Percentiles rank a stretch among this genome's conserved stretches.
Conservation (phyloP, 1,284 basidiomycete genomes). For the Sporisorium scitamineum region DNA sequence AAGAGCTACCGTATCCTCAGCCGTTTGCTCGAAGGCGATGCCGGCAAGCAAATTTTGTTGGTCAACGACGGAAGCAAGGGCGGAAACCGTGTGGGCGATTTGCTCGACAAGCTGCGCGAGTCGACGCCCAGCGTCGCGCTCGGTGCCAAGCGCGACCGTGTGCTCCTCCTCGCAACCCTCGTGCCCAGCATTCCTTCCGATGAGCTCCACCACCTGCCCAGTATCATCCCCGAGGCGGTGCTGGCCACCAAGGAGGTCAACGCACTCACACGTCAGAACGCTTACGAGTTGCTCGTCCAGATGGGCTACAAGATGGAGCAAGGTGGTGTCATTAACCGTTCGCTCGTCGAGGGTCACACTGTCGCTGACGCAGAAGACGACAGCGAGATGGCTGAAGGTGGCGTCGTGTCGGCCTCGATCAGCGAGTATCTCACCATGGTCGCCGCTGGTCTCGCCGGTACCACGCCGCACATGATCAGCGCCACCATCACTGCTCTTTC, state of each 20-base stretch:
- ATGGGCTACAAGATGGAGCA: constrained; percentile 93
- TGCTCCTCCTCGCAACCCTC: constrained; percentile 81
- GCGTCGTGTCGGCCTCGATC: constrained; percentile 79
- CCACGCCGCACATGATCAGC: constrained; percentile 97
- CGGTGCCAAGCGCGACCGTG: constrained; percentile 88
- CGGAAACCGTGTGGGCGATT: constrained; percentile 40
- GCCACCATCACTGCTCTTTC: constrained; percentile 95
- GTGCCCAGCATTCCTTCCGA: constrained; percentile 79
- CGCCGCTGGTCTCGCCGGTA: constrained; percentile 91
- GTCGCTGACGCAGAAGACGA: constrained; percentile 30
- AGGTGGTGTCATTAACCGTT: constrained; percentile 85
- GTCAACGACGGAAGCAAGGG: constrained; percentile 5
- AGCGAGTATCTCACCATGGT: constrained; percentile 98
- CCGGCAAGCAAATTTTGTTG: constrained; percentile 49
- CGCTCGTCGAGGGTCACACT: constrained; percentile 76
- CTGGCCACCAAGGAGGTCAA: constrained; percentile 98
- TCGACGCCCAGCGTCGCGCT: constrained; percentile 75
- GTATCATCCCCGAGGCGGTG: constrained; percentile 92
- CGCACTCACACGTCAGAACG: constrained; percentile 87
- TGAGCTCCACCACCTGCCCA: constrained; percentile 85
- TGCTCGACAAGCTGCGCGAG: constrained; percentile 58
- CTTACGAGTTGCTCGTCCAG: constrained; percentile 88
- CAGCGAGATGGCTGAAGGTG: constrained; percentile 38
- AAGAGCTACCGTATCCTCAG: constrained; percentile 90
- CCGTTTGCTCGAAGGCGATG: constrained; percentile 70